Conservation (phyloP, 257 asterid species). For the Anisodus tanguticus region DNA sequence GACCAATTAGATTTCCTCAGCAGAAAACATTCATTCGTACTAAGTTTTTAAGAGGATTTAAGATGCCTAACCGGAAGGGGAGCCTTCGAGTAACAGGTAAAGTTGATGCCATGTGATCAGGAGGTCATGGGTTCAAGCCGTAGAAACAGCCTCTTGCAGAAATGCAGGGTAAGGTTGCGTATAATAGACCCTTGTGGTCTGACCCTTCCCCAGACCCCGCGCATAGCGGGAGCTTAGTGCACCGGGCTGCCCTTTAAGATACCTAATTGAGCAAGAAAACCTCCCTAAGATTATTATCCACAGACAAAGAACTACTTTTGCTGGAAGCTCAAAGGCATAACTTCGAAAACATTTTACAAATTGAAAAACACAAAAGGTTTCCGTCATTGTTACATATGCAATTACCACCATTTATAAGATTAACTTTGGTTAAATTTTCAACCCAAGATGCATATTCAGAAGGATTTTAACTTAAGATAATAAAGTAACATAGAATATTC, state of each 20-base stretch:
- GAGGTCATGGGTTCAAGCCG: no score
- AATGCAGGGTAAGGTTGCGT: no score
- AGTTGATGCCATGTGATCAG: no score
- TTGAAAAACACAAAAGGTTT: background rate
- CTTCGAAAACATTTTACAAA: background rate
- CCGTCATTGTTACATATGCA: background rate
- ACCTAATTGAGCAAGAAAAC: background rate
- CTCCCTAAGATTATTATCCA: background rate
- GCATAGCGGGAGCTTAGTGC: no score
- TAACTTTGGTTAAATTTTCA: background rate
- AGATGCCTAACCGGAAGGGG: background rate
- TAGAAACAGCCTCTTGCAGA: no score
- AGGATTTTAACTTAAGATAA: background rate
- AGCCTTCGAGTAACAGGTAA: background rate
- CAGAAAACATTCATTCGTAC: no score
- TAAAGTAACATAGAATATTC: background rate
- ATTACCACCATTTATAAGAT: background rate
- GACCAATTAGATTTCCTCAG: no score
- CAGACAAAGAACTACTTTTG: background rate
- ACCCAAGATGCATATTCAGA: background rate
- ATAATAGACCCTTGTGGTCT: no score
- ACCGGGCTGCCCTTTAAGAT: background rate
- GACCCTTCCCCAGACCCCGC: no score
- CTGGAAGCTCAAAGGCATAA: background rate
- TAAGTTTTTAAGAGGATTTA: no score